These are phyloP conservation scores for Karstenula rhodostoma DNA, from an alignment of 2,329 filamentous ascomycete species.

Conservation along the genomic window DNA sequence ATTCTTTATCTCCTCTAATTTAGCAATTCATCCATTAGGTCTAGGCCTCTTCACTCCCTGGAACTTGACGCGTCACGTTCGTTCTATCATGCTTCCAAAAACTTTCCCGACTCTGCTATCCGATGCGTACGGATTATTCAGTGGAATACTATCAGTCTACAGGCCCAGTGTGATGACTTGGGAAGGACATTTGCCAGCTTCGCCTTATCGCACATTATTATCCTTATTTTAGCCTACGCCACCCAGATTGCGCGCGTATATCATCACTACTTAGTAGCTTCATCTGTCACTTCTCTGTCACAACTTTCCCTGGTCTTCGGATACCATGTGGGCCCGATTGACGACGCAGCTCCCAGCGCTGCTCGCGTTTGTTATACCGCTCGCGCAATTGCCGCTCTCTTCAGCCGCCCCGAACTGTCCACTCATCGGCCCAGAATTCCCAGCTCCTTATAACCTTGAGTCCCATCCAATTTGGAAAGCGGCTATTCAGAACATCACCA, in stretches of 20 bases:
- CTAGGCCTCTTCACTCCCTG: conserved; percentile 6
- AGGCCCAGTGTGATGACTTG: background rate
- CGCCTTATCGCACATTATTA: conserved; percentile 1
- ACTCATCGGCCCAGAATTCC: conserved; percentile 32
- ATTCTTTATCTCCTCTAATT: conserved; percentile 11
- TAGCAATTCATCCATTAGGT: background rate
- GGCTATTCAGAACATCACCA: conserved; percentile 30
- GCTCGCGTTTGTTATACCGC: conserved; percentile 13
- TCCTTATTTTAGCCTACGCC: conserved; percentile 6
- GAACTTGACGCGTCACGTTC: conserved; percentile 7
- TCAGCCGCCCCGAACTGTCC: conserved; percentile 33
- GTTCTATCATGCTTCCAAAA: background rate
- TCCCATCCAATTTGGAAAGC: conserved; percentile 31
- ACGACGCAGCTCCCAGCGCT: conserved; percentile 12
- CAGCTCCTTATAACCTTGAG: conserved; percentile 29
- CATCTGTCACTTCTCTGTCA: conserved; percentile 11
- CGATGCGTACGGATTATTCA: background rate
- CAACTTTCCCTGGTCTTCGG: conserved; percentile 15
- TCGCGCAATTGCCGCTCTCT: conserved; percentile 18
- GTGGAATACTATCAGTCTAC: background rate
- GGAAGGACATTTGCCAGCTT: background rate
- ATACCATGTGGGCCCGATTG: conserved; percentile 15
- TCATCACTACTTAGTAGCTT: conserved; percentile 5
- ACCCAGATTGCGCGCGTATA: conserved; percentile 9
- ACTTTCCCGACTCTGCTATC: background rate